phyloP scores from a whole-genome alignment of 805 yeast genomes.

The Pichia rugopelliculosa region DNA sequence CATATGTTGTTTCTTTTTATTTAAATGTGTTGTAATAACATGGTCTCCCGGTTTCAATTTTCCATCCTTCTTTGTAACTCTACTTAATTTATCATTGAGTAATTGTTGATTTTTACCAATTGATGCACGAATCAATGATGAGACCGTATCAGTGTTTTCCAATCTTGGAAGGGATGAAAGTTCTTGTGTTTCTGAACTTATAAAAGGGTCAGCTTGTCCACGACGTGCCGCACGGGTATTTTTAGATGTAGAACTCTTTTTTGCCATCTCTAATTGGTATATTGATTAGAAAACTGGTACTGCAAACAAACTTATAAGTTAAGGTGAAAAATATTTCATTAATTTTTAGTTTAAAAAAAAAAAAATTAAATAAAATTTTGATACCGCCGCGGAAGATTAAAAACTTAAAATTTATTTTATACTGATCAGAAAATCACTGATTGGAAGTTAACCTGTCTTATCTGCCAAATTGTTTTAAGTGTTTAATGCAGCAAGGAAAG shows the following conservation, averaged over 20 bases:
- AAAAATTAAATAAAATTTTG: background rate
- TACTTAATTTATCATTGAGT: slow-evolving; percentile 46
- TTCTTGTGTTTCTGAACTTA: slow-evolving; percentile 34
- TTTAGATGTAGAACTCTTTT: slow-evolving; percentile 40
- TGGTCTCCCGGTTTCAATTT: slow-evolving; percentile 10
- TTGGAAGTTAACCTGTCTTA: too few relatives aligned
- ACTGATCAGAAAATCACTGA: too few relatives aligned
- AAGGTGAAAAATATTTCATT: background rate
- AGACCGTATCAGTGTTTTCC: slow-evolving; percentile 51
- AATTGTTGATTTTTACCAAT: slow-evolving; percentile 54
- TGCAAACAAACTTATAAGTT: too few relatives aligned
- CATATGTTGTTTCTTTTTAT: slow-evolving; percentile 22
- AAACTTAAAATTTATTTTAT: too few relatives aligned
- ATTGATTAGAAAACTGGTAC: background rate
- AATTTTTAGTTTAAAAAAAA: background rate
- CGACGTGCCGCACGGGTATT: slow-evolving; percentile 75
- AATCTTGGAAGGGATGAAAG: slow-evolving; percentile 49
- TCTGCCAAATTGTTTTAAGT: too few relatives aligned
- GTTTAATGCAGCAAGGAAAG: too few relatives aligned
- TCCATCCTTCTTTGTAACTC: background rate
- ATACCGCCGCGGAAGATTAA: background rate
- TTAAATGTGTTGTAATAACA: slow-evolving; percentile 4
- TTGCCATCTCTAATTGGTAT: slow-evolving; percentile 8
- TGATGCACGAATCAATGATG: slow-evolving; percentile 59
- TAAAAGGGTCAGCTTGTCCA: slow-evolving; percentile 38